Conservation (phyloP, 2,329 filamentous ascomycete genomes). For the Diaporthe eres region DNA sequence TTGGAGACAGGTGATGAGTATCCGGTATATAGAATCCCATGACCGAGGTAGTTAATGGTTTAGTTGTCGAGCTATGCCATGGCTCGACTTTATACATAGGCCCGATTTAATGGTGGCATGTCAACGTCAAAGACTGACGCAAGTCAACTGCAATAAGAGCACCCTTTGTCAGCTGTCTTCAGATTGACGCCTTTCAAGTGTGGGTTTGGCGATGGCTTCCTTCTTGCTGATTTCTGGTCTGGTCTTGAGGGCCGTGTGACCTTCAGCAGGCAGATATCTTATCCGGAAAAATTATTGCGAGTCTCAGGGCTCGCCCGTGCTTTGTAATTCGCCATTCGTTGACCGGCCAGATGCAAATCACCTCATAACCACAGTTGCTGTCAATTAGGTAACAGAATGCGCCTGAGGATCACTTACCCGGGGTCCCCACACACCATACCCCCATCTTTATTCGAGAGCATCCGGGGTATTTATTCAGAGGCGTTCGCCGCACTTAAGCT, state of each 20-base stretch:
- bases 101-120: not conserved
- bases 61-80: not conserved
- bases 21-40: not conserved
- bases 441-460: constrained; percentile 18
- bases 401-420: constrained; percentile 11
- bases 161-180: not conserved
- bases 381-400: constrained; percentile 27
- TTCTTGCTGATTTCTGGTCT: not conserved
- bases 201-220: not conserved
- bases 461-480: constrained; percentile 21
- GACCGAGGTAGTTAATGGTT: not conserved
- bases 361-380: constrained; percentile 5
- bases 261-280: not conserved
- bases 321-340: not conserved
- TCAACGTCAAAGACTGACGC: not conserved
- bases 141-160: not conserved
- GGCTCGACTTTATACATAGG: not conserved
- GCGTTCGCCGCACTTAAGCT: not conserved
- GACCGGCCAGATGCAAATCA: not conserved
- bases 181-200: not conserved
- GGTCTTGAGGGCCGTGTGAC: not conserved
- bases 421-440: constrained; percentile 8
- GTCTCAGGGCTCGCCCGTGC: not conserved
- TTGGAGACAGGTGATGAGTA: constrained; percentile 1
- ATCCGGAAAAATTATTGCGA: constrained; percentile 17